Evolutionary conservation across 2,329 filamentous ascomycete genomes (phyloP), one percentile per base, ranked within the genome.

Genomic region (Colletotrichum sp.): DNA sequence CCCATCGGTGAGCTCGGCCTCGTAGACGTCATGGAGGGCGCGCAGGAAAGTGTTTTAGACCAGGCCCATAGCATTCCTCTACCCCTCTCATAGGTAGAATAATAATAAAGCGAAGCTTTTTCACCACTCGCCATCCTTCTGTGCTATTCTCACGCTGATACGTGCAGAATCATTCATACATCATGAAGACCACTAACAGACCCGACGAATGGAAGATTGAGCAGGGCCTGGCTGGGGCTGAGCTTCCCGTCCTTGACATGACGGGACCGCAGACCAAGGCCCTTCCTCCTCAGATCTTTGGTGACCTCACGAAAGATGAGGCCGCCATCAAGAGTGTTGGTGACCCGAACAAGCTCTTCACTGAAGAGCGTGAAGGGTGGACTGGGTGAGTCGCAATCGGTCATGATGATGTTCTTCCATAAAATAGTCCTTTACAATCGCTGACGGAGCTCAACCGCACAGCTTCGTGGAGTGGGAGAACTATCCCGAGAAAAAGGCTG

Each of bases 381-480:
- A 82, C 76, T 26, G 85, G 82, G 80, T 83, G 76, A 68, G 80
- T 77, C 0, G 18, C 26, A 30, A 21, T n/a, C n/a, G n/a, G n/a
- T n/a, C n/a, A n/a, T n/a, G n/a, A n/a, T 15, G 5, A 18, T 4
- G 8, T n/a, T 71, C 13, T 69, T 57, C 18, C 12, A 2, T 30
- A 0, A 12, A 16, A 6, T 18, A n/a, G 6, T 7, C 5, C 3
- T 15, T 8, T 5, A 2, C 26, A 52, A 26, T 5, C 6, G 24
- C 26, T 21, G 12, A 32, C 5, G 12, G 8, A 44, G n/a, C 3
- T 21, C 44, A 15, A 18, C 3, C 8, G 15, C 18, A 8, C 2
- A 83, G 90, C 9, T 94, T 93, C 76, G 87, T 95, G 8, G 93
- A 94, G 79, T 94, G 92, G 93, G 93, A 94, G 80, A 88, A 91